A percentile compares a stretch with the other conserved stretches of the same genome.
Evolutionary conservation across 345 rosid species (phyloP).

Genomic region (Schrenkiella parvula): DNA sequence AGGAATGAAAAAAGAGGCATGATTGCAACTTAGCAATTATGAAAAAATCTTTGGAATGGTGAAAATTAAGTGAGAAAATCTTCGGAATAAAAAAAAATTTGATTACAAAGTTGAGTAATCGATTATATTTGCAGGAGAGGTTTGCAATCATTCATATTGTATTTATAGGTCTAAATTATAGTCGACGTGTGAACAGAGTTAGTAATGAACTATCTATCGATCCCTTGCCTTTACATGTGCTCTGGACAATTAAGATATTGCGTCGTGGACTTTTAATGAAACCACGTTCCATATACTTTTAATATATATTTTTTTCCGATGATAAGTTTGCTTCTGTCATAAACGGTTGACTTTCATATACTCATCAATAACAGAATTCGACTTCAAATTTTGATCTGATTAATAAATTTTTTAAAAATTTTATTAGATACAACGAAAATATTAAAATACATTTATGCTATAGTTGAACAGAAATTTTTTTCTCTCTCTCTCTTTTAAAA

Average conservation of each 20-base stretch:
- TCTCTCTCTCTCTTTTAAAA: no score
- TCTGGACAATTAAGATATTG: constrained; percentile 7
- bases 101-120: constrained; percentile 16
- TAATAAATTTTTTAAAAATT: no score
- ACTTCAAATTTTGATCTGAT: no score
- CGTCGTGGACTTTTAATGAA: constrained; percentile 25
- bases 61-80: background rate
- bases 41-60: background rate
- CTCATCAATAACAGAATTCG: no score
- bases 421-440: no score
- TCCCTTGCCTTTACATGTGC: constrained; percentile 22
- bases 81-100: background rate
- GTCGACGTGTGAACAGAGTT: constrained; percentile 26
- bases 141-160: constrained; percentile 16
- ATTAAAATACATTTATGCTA: no score
- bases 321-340: background rate
- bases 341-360: background rate
- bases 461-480: no score
- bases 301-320: background rate
- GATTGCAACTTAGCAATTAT: constrained; percentile 24
- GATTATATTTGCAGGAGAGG: constrained; percentile 17
- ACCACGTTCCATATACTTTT: background rate
- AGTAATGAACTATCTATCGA: background rate
- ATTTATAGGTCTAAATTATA: constrained; percentile 19
- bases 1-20: constrained; percentile 29